Base-by-base conservation (phyloP, 495 filamentous ascomycete species). In the Penicillium robsamsonii region DNA sequence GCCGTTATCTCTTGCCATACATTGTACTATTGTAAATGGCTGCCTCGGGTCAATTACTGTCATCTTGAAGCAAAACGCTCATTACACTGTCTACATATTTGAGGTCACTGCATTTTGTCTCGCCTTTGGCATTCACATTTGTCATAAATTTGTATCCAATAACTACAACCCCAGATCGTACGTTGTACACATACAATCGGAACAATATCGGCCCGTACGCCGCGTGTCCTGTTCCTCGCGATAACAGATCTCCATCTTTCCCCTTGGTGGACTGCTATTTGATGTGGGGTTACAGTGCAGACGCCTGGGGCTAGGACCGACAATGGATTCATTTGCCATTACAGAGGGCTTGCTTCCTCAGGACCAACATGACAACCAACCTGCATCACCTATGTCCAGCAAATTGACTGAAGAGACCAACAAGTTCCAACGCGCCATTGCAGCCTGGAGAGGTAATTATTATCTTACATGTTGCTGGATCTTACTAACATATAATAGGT, bases 381-480 rank as follows among this genome's bases (percentile, higher is more conserved):
- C 66, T 20, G 56, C 59, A 46, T 42, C 49, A 24, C 60, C 61
- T 50, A 47, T 61, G 45, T 52, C 51, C 41, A 62, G 51, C 50
- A 72, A 72, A 37, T 59, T 75, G 20, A 71, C 74, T 12, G 84
- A 87, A 55, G 82, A 82, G 30, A 84, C 85, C 55, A 95, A 93
- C 79, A 95, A 94, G 72, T 97, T 97, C 72, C 93, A 97, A 72
- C 87, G 84, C 58, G 94, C 94, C 61, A 93, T 99, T 60, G 88
- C 92, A 47, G 88, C 92, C 67, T 99, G 94, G 94, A 87, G 92
- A 83, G 92, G 93, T 97, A 83, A 55, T 37, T 38, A 27, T 17
- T 9, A 25, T 41, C 48, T 10, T 6, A 25, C 10, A 29, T 15
- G 7, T 24, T 24, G 27, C n/a, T 29, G 55, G 71, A 61, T 18